A percentile compares a stretch with the other conserved stretches of the same genome.
These are phyloP conservation scores for Tulasnella sp. DNA, from an alignment of 768 basidiomycete species.

Conservation along the genomic window DNA sequence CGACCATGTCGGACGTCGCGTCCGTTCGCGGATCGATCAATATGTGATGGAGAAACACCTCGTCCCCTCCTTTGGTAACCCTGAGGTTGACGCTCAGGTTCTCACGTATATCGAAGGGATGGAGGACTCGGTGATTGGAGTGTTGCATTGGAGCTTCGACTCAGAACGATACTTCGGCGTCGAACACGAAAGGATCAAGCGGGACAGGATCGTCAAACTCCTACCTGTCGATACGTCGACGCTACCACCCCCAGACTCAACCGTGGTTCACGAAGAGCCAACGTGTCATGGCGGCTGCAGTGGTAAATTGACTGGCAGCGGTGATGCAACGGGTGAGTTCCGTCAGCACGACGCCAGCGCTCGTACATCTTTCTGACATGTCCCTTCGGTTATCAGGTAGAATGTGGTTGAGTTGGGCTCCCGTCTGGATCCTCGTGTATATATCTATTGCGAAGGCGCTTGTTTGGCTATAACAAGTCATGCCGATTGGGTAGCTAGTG, in stretches of 20 bases:
- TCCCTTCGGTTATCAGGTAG: no score
- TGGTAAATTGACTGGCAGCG: no score
- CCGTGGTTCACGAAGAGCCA: background rate
- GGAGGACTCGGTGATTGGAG: constrained; percentile 62
- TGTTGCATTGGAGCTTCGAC: constrained; percentile 63
- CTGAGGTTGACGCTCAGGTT: constrained; percentile 53
- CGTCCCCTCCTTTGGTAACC: constrained; percentile 58
- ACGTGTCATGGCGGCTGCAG: no score
- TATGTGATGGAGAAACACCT: constrained; percentile 42
- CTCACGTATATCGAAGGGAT: constrained; percentile 52
- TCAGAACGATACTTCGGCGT: constrained; percentile 61
- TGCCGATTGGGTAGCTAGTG: no score
- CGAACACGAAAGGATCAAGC: constrained; percentile 44
- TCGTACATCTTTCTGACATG: no score
- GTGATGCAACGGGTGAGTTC: no score
- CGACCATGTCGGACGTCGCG: constrained; percentile 50
- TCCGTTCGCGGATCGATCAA: constrained; percentile 41
- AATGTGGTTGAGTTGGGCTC: no score
- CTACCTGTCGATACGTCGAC: constrained; percentile 28
- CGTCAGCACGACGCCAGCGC: no score
- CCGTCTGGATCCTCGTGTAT: no score
- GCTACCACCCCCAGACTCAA: constrained; percentile 4
- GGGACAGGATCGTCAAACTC: constrained; percentile 41
- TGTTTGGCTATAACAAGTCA: no score
- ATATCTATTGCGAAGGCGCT: no score